Percentiles rank a stretch among this genome's conserved stretches.
Evolutionary conservation across 352 stramenopile species (phyloP).

Genomic region (Discostella stelligera): DNA sequence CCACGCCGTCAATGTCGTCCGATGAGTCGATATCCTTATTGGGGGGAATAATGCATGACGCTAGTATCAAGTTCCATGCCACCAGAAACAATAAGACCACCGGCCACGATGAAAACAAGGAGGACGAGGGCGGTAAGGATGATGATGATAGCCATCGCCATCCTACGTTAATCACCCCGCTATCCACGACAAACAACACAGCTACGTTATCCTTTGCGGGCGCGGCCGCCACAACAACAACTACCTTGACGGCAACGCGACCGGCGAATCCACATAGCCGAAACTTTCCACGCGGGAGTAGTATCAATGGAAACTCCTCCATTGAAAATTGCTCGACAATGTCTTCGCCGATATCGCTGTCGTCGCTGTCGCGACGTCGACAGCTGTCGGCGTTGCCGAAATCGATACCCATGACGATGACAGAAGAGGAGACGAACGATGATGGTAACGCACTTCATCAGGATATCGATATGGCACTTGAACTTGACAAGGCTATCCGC

Average conservation of each 20-base stretch:
- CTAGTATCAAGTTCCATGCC: not conserved
- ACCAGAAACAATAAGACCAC: not conserved
- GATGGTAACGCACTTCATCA: not conserved
- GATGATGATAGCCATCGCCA: not conserved
- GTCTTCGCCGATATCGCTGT: not conserved
- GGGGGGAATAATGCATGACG: not conserved
- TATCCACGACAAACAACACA: conserved; percentile 1
- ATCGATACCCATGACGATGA: not conserved
- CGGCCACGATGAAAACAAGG: not conserved
- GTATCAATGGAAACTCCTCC: not conserved
- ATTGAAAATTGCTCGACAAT: not conserved
- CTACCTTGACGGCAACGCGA: not conserved
- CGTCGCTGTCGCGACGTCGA: not conserved
- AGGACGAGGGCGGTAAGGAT: not conserved
- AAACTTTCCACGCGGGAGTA: conserved; percentile 9
- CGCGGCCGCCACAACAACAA: not conserved
- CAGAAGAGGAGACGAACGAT: not conserved
- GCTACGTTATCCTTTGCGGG: not conserved
- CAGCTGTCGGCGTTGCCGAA: not conserved
- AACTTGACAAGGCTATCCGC: not conserved
- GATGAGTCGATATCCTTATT: not conserved
- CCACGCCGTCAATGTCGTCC: conserved; percentile 5
- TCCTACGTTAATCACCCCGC: conserved; percentile 9
- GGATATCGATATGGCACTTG: not conserved
- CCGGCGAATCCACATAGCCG: conserved; percentile 23